Evolutionary conservation across 306 rosid species (phyloP), one percentile per base, ranked within the genome.

Genomic region (Quercus wislizeni): DNA sequence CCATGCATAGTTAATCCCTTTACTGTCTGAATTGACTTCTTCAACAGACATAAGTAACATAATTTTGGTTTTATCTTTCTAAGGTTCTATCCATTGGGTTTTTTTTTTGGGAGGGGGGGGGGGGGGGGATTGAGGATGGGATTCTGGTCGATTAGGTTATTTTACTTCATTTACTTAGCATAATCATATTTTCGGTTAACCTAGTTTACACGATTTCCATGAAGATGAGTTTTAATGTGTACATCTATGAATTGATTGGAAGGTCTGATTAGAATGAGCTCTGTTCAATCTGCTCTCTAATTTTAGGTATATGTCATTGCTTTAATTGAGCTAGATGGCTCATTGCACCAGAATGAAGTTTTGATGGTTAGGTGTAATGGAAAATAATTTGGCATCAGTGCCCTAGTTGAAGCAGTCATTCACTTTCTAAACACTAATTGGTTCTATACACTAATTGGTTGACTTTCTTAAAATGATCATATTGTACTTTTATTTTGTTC

Each of bases 401-500:
- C 28, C 17, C 28, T 59, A 21, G 25, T 11, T 2, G 15, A 46
- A 11, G 54, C 15, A 46, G 54, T 12, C 13, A 59, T 59, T 21
- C 25, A 59, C 31, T 23, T 59, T 59, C 65, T 59, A 28, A 49
- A 4, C 30, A 23, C 65, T 23, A 23, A 59, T 59, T 14, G 23
- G 31, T 6, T n/a, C n/a, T n/a, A n/a, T n/a, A n/a, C n/a, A n/a
- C n/a, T n/a, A n/a, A n/a, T n/a, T n/a, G n/a, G n/a, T n/a, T n/a
- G 4, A 67, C 52, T 35, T 31, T 31, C 38, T 33, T 9, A 67
- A 31, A 33, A 35, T 19, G 23, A 35, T 67, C 52, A 31, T 67
- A n/a, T 52, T 59, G 28, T 46, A 49, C 30, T 62, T 51, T 58
- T 52, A 8, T 77, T 71, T 62, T 74, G 43, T 69, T 61, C 69